A percentile compares a stretch with the other conserved stretches of the same genome.
phyloP scores from a whole-genome alignment of 208 protist species.

The Borovskyia barvae region DNA sequence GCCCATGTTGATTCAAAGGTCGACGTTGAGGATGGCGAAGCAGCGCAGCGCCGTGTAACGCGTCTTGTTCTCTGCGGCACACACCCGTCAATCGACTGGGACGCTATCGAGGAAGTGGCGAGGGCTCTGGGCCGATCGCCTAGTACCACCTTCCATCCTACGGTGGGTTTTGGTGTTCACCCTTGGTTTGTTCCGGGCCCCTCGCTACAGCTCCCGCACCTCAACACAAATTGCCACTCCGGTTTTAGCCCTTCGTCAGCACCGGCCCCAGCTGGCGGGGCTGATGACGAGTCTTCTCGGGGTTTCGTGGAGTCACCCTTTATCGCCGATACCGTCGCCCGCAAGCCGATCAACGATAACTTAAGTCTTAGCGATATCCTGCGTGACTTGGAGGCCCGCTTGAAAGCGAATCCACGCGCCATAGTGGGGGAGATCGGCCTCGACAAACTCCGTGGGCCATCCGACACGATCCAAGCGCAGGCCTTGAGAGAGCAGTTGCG shows the following conservation, averaged over 20 bases:
- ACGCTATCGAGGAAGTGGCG: background rate
- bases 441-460: slow-evolving; percentile 70
- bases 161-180: slow-evolving; percentile 74
- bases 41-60: background rate
- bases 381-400: slow-evolving; percentile 28
- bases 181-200: slow-evolving; percentile 66
- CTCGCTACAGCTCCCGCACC: background rate
- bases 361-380: slow-evolving; percentile 26
- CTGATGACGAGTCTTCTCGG: no score
- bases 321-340: background rate
- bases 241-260: no score
- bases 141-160: background rate
- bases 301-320: background rate
- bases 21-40: no score
- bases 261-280: no score
- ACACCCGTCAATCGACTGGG: slow-evolving; percentile 74
- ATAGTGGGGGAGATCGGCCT: slow-evolving; percentile 87
- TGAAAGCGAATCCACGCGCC: slow-evolving; percentile 38
- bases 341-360: background rate
- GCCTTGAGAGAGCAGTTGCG: slow-evolving; percentile 59
- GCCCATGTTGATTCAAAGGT: no score
- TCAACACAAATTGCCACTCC: no score
- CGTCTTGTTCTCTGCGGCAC: slow-evolving; percentile 68
- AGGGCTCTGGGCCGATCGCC: background rate
- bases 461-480: slow-evolving; percentile 31